Base-by-base conservation (phyloP, 2,329 filamentous ascomycete genomes). In the Hymenoscyphus linearis region DNA sequence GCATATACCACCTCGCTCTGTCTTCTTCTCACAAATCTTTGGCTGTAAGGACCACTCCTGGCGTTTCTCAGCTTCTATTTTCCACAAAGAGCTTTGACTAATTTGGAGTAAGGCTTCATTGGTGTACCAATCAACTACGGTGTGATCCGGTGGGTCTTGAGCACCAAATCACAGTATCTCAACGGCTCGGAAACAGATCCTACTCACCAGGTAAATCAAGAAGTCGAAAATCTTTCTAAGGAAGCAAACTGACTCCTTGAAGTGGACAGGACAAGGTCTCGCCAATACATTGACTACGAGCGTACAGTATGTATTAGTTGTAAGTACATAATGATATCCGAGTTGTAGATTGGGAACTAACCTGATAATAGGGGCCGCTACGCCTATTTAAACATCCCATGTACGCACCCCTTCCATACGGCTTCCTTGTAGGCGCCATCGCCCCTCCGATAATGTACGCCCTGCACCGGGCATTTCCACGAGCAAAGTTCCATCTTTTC, bases 1-100 rank as follows among this genome's bases (percentile, higher is more conserved):
- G 79, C 82, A 86, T 57, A 77, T 86, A 0, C 82, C 83, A 0
- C 84, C 84, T 1, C 79, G 80, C 14, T 75, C 79, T 0, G 79
- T 85, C 4, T 86, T 87, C 74, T 83, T 85, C 70, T 82, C 81
- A 1, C 84, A 86, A 66, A 75, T 86, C 3, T 83, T 86, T 35
- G 84, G 82, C 3, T 47, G 40, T 47, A 22, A 47, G 40, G 4
- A 47, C 3, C 18, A 12, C 37, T 40, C 16, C 37, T 6, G 16
- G 37, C 35, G n/a, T n/a, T 37, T 9, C 35, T 37, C 35, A 14
- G 35, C 35, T 37, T 13, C 9, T 37, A 6, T 40, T n/a, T n/a
- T n/a, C 31, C 40, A 47, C 6, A 7, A 22, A 25, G 22, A n/a
- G 10, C 18, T 22, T 12, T 9, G 12, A 6, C 40, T 47, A 22